Conservation (phyloP, 495 filamentous ascomycete species). For the Evernia prunastri region DNA sequence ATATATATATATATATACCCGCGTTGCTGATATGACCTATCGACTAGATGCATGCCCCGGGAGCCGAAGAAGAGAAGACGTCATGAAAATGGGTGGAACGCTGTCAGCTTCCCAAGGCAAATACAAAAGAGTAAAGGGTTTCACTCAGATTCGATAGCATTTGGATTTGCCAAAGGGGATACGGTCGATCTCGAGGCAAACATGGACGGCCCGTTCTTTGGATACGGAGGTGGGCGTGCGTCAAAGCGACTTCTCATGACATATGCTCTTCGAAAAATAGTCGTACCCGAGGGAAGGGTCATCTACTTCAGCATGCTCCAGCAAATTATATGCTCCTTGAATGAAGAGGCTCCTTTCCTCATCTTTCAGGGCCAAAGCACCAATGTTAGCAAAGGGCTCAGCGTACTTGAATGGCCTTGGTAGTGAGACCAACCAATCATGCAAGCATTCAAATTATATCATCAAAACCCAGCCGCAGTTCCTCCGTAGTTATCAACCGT, state of each 20-base stretch:
- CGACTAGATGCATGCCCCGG: constrained; percentile 16
- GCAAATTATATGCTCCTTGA: not conserved
- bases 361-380: not conserved
- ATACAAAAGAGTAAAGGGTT: not conserved
- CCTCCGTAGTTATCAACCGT: not conserved
- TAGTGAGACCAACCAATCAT: constrained; percentile 21
- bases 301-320: not conserved
- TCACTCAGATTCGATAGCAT: not conserved
- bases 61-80: not conserved
- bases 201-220: not conserved
- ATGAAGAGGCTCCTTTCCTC: not conserved
- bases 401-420: not conserved
- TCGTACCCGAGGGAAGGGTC: not conserved
- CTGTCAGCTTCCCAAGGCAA: not conserved
- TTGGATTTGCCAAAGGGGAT: not conserved
- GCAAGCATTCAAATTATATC: not conserved
- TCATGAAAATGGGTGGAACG: not conserved
- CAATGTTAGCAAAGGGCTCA: constrained; percentile 6
- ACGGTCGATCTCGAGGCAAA: not conserved
- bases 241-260: not conserved
- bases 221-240: not conserved
- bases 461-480: not conserved
- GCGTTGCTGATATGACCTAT: not conserved
- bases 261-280: not conserved
- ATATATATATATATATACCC: not conserved